phyloP scores from a whole-genome alignment of 2,329 filamentous ascomycete species.

The Alternaria sp. region DNA sequence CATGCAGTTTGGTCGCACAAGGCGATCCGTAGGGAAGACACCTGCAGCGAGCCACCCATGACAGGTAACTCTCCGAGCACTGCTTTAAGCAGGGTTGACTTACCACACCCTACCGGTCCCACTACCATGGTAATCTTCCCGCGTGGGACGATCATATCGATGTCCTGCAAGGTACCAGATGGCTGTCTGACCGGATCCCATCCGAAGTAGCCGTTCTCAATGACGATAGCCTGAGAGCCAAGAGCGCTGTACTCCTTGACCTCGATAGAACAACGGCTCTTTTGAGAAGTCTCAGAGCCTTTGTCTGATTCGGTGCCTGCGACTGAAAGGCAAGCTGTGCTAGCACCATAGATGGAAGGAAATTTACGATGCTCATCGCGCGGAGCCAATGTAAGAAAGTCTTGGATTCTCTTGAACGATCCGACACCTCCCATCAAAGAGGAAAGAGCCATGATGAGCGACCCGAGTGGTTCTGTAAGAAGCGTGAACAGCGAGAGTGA shows the following conservation, averaged over 20 bases:
- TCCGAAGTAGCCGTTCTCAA: constrained; percentile 57
- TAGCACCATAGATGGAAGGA: constrained; percentile 28
- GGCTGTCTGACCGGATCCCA: constrained; percentile 56
- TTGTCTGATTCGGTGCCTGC: constrained; percentile 36
- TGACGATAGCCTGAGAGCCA: constrained; percentile 44
- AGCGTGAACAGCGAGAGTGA: constrained; percentile 59
- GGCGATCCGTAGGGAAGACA: constrained; percentile 45
- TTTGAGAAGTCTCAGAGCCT: constrained; percentile 33
- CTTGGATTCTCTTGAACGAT: constrained; percentile 58
- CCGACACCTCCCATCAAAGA: constrained; percentile 56
- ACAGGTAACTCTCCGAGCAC: constrained; percentile 46
- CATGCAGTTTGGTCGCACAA: constrained; percentile 51
- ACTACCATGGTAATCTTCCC: constrained; percentile 59
- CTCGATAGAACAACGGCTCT: constrained; percentile 33
- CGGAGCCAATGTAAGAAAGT: constrained; percentile 50
- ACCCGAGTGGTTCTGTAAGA: constrained; percentile 56
- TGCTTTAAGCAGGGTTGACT: constrained; percentile 57
- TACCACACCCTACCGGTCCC: constrained; percentile 62
- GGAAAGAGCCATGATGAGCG: constrained; percentile 57
- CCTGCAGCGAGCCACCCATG: constrained; percentile 41
- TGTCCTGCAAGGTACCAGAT: constrained; percentile 48
- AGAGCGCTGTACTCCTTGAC: constrained; percentile 29
- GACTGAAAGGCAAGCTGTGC: constrained; percentile 29
- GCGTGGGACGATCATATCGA: constrained; percentile 53
- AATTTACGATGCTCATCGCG: constrained; percentile 33